Percentiles rank a stretch among this genome's conserved stretches.
Evolutionary conservation across 805 yeast genomes (phyloP).

Genomic region (Candida mattraensis): DNA sequence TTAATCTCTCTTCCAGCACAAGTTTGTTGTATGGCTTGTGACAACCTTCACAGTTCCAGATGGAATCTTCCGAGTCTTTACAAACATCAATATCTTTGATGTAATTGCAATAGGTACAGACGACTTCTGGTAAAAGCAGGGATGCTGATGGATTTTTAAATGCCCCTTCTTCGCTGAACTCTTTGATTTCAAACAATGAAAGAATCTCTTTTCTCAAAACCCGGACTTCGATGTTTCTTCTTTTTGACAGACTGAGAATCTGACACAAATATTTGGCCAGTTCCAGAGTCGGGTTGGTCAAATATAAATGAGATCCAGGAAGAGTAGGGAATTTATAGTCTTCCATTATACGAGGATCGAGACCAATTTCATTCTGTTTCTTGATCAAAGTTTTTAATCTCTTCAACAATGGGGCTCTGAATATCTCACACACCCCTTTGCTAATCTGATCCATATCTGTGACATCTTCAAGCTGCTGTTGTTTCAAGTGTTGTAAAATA

Average conservation of each 20-base stretch:
- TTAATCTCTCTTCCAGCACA: constrained; percentile 74
- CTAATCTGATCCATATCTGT: constrained; percentile 21
- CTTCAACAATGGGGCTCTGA: constrained; percentile 63
- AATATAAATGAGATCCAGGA: constrained; percentile 66
- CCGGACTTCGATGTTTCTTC: constrained; percentile 70
- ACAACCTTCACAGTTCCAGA: constrained; percentile 71
- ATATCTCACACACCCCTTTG: constrained; percentile 51
- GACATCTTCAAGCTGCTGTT: constrained; percentile 34
- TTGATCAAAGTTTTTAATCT: constrained; percentile 65
- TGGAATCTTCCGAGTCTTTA: constrained; percentile 51
- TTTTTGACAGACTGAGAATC: constrained; percentile 63
- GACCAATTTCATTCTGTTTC: constrained; percentile 70
- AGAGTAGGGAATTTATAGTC: constrained; percentile 74
- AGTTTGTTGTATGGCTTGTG: constrained; percentile 60
- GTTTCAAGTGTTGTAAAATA: constrained; percentile 52
- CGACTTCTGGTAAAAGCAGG: constrained; percentile 61
- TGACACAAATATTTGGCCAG: constrained; percentile 75
- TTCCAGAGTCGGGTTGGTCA: constrained; percentile 75
- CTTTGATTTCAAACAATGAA: constrained; percentile 73
- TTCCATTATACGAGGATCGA: constrained; percentile 58
- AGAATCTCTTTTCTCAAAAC: constrained; percentile 73
- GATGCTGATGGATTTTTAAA: constrained; percentile 76
- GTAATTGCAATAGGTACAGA: constrained; percentile 78
- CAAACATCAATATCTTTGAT: constrained; percentile 82
- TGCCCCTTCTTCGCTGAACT: constrained; percentile 73